phyloP scores from a whole-genome alignment of 2,329 filamentous ascomycete species.

The Dactylellina cionopaga region DNA sequence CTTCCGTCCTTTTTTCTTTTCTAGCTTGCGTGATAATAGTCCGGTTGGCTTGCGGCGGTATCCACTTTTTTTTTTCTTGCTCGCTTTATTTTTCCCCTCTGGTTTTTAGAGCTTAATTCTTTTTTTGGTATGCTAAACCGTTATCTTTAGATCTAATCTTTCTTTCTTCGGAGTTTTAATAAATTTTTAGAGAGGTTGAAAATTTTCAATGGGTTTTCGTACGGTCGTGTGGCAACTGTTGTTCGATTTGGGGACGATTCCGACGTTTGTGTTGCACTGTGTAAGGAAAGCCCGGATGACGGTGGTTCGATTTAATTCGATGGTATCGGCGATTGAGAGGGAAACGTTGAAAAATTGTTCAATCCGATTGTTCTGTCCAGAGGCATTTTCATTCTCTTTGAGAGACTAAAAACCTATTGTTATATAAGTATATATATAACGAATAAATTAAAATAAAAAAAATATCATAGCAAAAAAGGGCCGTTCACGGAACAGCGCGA shows the following conservation, averaged over 20 bases:
- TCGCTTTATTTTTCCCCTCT: not conserved
- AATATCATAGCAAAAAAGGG: not conserved
- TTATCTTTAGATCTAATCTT: slow-evolving; percentile 49
- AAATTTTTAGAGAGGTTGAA: too few species aligned
- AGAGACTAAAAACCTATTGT: slow-evolving; percentile 3
- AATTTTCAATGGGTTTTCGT: slow-evolving; percentile 30
- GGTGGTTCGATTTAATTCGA: not conserved
- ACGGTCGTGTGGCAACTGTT: slow-evolving; percentile 21
- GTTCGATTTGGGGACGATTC: slow-evolving; percentile 3
- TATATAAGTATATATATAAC: slow-evolving; percentile 19
- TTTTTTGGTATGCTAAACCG: not conserved
- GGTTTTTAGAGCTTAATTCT: not conserved
- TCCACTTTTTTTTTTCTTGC: slow-evolving; percentile 30
- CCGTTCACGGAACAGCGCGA: slow-evolving; percentile 19
- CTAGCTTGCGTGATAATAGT: slow-evolving; percentile 49
- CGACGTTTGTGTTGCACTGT: slow-evolving; percentile 19
- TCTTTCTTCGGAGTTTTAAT: too few species aligned
- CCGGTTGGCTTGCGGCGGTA: slow-evolving; percentile 38
- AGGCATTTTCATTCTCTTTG: slow-evolving; percentile 20
- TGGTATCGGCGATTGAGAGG: slow-evolving; percentile 15
- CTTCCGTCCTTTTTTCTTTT: slow-evolving; percentile 7
- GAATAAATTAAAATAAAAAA: not conserved
- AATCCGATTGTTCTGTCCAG: slow-evolving; percentile 30
- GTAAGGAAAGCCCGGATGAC: not conserved
- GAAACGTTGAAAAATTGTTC: slow-evolving; percentile 23